Conservation (phyloP, 202 grass and related monocot genomes). For the Musa balbisiana region DNA sequence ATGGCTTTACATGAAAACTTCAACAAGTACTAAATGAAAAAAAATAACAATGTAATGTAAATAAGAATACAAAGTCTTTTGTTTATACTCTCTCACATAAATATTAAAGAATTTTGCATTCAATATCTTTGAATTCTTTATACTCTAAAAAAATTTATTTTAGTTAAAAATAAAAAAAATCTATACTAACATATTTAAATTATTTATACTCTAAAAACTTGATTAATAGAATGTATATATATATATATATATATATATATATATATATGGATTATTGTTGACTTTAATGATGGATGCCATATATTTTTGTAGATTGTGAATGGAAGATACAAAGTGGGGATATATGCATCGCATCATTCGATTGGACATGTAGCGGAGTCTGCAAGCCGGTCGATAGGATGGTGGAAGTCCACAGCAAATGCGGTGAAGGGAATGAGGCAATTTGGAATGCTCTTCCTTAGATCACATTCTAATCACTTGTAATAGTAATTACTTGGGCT, state of each 20-base stretch:
- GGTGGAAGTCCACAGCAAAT: background rate
- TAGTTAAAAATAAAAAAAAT: no score
- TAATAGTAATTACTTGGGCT: background rate
- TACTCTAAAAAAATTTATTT: no score
- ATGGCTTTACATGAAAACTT: no score
- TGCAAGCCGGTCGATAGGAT: constrained; percentile 17
- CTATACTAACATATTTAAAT: no score
- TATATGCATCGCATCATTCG: constrained; percentile 13
- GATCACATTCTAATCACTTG: background rate
- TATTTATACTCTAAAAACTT: background rate
- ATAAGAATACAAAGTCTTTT: no score
- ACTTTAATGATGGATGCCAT: background rate
- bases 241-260: background rate
- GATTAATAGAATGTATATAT: background rate
- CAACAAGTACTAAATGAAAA: no score
- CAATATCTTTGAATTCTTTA: no score
- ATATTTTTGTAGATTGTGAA: constrained; percentile 3
- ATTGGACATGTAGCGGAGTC: constrained; percentile 11
- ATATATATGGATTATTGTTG: background rate
- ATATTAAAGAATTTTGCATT: no score
- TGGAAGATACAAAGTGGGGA: constrained; percentile 2
- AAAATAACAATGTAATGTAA: no score
- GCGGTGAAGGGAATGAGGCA: constrained; percentile 1
- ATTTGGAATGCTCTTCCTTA: constrained; percentile 5
- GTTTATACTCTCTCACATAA: no score